phyloP scores from a whole-genome alignment of 805 yeast genomes.

The Wickerhamomyces sydowiorum region DNA sequence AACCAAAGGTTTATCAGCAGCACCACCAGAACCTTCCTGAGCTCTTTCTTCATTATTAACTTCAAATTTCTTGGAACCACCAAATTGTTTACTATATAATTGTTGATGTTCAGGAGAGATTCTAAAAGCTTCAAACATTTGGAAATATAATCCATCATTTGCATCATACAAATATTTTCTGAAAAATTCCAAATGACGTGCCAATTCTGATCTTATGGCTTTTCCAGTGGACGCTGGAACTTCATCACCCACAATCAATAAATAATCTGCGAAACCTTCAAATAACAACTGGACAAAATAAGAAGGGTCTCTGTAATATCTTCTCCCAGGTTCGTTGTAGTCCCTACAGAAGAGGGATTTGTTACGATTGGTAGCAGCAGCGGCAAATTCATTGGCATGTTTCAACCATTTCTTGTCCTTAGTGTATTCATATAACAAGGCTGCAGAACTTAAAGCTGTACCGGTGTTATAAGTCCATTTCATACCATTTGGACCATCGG shows the following conservation, averaged over 20 bases:
- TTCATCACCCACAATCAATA: conserved; percentile 39
- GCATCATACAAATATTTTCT: conserved; percentile 53
- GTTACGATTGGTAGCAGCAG: conserved; percentile 52
- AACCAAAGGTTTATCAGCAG: conserved; percentile 30
- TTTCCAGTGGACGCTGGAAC: conserved; percentile 28
- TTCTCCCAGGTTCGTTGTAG: conserved; percentile 34
- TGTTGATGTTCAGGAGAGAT: conserved; percentile 47
- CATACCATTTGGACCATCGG: conserved; percentile 38
- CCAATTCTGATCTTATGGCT: conserved; percentile 34
- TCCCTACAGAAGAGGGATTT: conserved; percentile 61
- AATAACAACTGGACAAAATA: conserved; percentile 59
- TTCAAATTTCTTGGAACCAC: conserved; percentile 45
- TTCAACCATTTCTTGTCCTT: conserved; percentile 43
- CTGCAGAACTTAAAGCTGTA: conserved; percentile 51
- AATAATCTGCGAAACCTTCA: conserved; percentile 65
- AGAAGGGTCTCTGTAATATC: conserved; percentile 62
- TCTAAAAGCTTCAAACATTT: conserved; percentile 51
- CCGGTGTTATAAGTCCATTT: conserved; percentile 71
- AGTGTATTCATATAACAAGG: conserved; percentile 45
- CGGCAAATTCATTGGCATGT: conserved; percentile 31
- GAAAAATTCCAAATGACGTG: conserved; percentile 51
- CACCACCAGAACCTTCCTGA: conserved; percentile 31
- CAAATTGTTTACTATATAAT: conserved; percentile 46
- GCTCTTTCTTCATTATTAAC: conserved; percentile 48
- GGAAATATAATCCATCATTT: conserved; percentile 52